phyloP scores from a whole-genome alignment of 1,139 yeast species.

The Yamadazyma friedrichii region DNA sequence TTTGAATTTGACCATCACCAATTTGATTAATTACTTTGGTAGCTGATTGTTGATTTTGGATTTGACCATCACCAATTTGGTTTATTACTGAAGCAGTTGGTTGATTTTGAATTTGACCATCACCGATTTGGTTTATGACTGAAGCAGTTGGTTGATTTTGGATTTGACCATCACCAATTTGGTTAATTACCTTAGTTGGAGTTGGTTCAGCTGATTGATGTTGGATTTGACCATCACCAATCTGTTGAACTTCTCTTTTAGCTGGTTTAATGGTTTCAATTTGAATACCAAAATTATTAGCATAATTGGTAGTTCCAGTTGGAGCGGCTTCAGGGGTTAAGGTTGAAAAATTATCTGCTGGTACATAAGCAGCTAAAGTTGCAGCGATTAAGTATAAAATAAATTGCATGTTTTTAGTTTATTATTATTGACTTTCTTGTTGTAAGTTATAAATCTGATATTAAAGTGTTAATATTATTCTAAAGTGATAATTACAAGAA shows the following conservation, averaged over 20 bases:
- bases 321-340: conserved; percentile 60
- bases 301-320: conserved; percentile 58
- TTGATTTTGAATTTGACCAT: conserved; percentile 37
- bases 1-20: conserved; percentile 64
- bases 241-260: conserved; percentile 31
- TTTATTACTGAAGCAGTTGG: conserved; percentile 25
- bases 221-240: conserved; percentile 39
- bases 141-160: conserved; percentile 44
- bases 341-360: conserved; percentile 73
- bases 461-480: background rate
- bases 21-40: conserved; percentile 48
- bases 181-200: conserved; percentile 29
- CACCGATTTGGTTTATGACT: conserved; percentile 35
- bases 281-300: conserved; percentile 67
- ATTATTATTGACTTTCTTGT: background rate
- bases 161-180: conserved; percentile 62
- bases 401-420: conserved; percentile 1
- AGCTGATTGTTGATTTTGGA: conserved; percentile 36
- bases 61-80: conserved; percentile 42
- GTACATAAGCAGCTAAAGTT: conserved; percentile 62
- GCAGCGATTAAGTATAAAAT: conserved; percentile 13
- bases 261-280: conserved; percentile 47
- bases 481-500: background rate
- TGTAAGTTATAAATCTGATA: background rate
- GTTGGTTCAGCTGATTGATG: conserved; percentile 27